phyloP scores from a whole-genome alignment of 495 filamentous ascomycete species.

The Hyphodiscus hymeniophilus region DNA sequence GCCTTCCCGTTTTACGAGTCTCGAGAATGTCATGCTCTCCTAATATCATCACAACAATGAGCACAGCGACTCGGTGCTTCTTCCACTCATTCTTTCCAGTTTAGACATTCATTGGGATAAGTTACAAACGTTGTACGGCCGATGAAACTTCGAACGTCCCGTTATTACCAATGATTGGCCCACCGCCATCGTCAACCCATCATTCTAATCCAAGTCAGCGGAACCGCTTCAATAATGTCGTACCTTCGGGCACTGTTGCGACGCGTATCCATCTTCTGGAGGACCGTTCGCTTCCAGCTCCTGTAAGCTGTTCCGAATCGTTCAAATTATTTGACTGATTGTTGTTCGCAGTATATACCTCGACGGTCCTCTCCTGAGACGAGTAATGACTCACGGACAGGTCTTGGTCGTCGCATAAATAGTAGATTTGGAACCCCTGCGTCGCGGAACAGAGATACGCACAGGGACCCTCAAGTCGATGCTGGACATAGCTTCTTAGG shows the following conservation, averaged over 20 bases:
- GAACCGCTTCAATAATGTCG: background rate
- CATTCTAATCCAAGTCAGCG: background rate
- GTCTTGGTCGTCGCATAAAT: conserved; percentile 15
- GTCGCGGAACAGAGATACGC: conserved; percentile 7
- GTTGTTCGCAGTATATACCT: background rate
- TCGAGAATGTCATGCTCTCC: background rate
- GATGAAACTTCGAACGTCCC: conserved; percentile 4
- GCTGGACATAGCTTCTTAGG: conserved; percentile 10
- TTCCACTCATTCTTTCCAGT: background rate
- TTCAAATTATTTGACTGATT: too few relatives aligned
- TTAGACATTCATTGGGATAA: conserved; percentile 6
- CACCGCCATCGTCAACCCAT: conserved; percentile 9
- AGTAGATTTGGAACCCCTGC: conserved; percentile 15
- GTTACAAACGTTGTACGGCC: background rate
- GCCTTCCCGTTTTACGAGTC: background rate
- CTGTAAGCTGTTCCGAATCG: too few relatives aligned
- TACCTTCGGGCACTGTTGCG: conserved; percentile 20
- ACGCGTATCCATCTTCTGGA: conserved; percentile 14
- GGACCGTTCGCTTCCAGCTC: too few relatives aligned
- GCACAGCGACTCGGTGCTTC: conserved; percentile 7
- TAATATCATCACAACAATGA: background rate
- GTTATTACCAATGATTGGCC: background rate
- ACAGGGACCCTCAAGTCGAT: conserved; percentile 11
- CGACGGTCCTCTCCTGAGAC: background rate
- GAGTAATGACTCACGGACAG: conserved; percentile 11